Percentiles rank a stretch among this genome's conserved stretches.
These are phyloP conservation scores for Mimosa bimucronata DNA, from an alignment of 306 rosid species.

Conservation along the genomic window DNA sequence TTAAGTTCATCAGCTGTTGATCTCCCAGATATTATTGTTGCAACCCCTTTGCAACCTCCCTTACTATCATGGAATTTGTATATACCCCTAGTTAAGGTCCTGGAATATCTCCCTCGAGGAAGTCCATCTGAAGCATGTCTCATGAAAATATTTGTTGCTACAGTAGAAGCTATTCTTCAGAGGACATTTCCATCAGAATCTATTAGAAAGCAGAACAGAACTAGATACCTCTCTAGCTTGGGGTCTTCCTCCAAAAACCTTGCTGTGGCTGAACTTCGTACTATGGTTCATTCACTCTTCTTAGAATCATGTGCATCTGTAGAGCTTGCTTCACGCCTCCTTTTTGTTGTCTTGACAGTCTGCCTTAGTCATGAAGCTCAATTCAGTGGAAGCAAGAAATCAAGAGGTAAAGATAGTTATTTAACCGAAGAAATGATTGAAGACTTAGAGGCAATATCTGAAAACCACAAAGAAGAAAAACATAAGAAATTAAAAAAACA, in stretches of 20 bases:
- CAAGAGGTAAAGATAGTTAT: constrained; percentile 59
- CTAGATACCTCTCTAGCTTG: constrained; percentile 55
- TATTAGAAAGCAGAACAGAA: constrained; percentile 57
- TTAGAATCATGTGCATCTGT: constrained; percentile 83
- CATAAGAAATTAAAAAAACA: constrained; percentile 60
- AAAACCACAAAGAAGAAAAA: constrained; percentile 50
- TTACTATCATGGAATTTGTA: constrained; percentile 84
- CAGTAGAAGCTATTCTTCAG: constrained; percentile 85
- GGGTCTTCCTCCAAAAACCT: constrained; percentile 80
- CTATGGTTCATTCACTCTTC: constrained; percentile 93
- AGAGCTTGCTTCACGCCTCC: constrained; percentile 87
- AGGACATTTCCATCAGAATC: constrained; percentile 78
- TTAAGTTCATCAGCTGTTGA: constrained; percentile 85
- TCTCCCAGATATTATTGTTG: constrained; percentile 87
- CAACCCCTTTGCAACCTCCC: constrained; percentile 89
- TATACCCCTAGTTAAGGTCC: constrained; percentile 86
- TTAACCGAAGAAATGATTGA: constrained; percentile 51
- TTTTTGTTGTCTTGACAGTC: constrained; percentile 83
- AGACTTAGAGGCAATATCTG: constrained; percentile 54
- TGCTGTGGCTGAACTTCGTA: constrained; percentile 87
- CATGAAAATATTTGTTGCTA: constrained; percentile 88
- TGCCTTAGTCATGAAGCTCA: constrained; percentile 92
- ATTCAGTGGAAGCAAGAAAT: constrained; percentile 63
- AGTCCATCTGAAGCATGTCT: constrained; percentile 96
- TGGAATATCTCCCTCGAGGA: constrained; percentile 92